phyloP scores from a whole-genome alignment of 2,329 filamentous ascomycete genomes.

The Neoarthrinium moseri region DNA sequence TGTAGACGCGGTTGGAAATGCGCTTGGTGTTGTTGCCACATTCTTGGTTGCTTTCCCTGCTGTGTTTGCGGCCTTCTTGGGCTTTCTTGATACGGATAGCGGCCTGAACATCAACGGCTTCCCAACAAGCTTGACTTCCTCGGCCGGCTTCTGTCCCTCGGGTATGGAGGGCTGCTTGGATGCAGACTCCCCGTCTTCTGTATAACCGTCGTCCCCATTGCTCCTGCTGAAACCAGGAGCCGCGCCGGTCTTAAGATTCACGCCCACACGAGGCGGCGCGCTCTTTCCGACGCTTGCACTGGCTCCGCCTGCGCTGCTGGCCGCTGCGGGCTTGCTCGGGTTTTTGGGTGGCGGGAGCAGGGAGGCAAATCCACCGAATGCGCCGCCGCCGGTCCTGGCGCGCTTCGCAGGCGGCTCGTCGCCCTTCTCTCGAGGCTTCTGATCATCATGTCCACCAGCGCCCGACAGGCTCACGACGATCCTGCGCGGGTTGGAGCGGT shows the following conservation, averaged over 20 bases:
- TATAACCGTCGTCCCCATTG: constrained; percentile 19
- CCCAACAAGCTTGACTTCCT: constrained; percentile 67
- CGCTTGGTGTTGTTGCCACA: constrained; percentile 3
- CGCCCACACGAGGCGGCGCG: constrained; percentile 49
- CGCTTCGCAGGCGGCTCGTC: constrained; percentile 70
- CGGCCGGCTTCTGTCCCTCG: constrained; percentile 55
- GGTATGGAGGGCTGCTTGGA: constrained; percentile 49
- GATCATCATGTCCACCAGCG: constrained; percentile 37
- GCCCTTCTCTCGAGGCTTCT: constrained; percentile 27
- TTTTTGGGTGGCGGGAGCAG: constrained; percentile 83
- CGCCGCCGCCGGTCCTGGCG: constrained; percentile 56
- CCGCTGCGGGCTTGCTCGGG: constrained; percentile 33
- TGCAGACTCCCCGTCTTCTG: constrained; percentile 37
- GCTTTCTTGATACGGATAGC: constrained; percentile 76
- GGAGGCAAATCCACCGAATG: constrained; percentile 80
- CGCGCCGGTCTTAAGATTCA: constrained; percentile 80
- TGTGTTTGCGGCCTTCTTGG: constrained; percentile 71
- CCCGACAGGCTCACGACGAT: constrained; percentile 78
- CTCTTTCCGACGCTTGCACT: constrained; percentile 25
- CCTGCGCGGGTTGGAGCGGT: constrained; percentile 77
- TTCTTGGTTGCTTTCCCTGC: constrained; percentile 25
- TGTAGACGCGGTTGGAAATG: constrained; percentile 15
- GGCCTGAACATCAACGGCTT: constrained; percentile 89
- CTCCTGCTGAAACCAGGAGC: constrained; percentile 77
- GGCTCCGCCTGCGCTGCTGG: constrained; percentile 21